phyloP scores from a whole-genome alignment of 164 flowering plant species.

The Annona cherimola region DNA sequence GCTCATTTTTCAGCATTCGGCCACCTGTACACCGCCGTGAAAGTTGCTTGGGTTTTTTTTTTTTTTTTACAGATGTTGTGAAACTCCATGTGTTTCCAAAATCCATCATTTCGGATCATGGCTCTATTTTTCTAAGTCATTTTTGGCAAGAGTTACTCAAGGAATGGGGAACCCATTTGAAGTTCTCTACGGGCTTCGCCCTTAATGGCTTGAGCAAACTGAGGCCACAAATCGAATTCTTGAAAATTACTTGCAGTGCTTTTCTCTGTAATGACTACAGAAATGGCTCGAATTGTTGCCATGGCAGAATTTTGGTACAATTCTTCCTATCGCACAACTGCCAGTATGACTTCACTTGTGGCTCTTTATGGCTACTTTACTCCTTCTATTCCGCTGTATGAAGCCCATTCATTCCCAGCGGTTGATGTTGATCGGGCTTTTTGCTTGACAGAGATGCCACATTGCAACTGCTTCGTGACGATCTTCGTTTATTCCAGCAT shows the following conservation, averaged over 20 bases:
- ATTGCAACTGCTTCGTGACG: too few relatives aligned
- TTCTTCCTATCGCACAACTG: background rate
- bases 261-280: conserved; percentile 4
- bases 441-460: too few relatives aligned
- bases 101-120: background rate
- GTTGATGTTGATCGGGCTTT: too few relatives aligned
- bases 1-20: too few relatives aligned
- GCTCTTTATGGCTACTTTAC: conserved; percentile 4
- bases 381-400: background rate
- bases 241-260: conserved; percentile 4
- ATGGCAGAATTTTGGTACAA: conserved; percentile 5
- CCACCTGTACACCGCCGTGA: too few relatives aligned
- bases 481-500: too few relatives aligned
- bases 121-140: background rate
- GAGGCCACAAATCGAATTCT: conserved; percentile 2
- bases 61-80: background rate
- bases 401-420: too few relatives aligned
- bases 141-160: background rate
- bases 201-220: conserved; percentile 5
- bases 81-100: background rate
- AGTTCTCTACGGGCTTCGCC: background rate
- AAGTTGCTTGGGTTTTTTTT: background rate
- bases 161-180: background rate
- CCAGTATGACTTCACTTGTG: conserved; percentile 5
- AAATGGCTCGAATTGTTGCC: conserved; percentile 9